These are phyloP conservation scores for Cryphonectria nitschkei DNA, from an alignment of 2,329 filamentous ascomycete genomes.

Conservation along the genomic window DNA sequence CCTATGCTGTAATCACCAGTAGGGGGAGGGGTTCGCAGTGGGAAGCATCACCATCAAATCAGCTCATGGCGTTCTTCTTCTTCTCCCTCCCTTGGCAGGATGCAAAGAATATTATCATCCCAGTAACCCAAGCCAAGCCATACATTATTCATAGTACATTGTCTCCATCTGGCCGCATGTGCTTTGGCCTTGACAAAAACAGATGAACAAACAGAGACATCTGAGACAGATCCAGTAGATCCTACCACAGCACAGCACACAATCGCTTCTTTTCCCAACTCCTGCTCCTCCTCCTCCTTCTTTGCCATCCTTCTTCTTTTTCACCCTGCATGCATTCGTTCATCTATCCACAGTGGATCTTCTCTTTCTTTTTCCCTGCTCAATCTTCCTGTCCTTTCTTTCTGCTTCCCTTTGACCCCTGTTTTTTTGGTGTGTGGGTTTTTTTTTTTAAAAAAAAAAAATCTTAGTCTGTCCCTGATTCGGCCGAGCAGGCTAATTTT, in stretches of 20 bases:
- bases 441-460: neutral
- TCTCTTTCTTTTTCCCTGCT: too few species aligned
- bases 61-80: neutral
- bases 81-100: neutral
- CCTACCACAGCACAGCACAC: neutral
- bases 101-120: neutral
- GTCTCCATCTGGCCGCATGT: neutral
- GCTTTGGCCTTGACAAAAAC: neutral
- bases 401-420: neutral
- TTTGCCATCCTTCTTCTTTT: neutral
- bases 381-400: too few species aligned
- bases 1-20: neutral
- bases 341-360: neutral
- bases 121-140: too few species aligned
- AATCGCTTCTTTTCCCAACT: neutral
- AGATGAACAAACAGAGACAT: neutral
- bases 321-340: neutral
- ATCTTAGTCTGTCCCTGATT: neutral
- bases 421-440: neutral
- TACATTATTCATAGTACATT: neutral
- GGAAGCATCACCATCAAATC: neutral
- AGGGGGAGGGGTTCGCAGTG: neutral
- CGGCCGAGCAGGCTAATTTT: neutral
- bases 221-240: conserved; percentile 4
- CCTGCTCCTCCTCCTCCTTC: neutral